Evolutionary conservation across 257 asterid genomes (phyloP).

Genomic region (Rauvolfia tetraphylla): DNA sequence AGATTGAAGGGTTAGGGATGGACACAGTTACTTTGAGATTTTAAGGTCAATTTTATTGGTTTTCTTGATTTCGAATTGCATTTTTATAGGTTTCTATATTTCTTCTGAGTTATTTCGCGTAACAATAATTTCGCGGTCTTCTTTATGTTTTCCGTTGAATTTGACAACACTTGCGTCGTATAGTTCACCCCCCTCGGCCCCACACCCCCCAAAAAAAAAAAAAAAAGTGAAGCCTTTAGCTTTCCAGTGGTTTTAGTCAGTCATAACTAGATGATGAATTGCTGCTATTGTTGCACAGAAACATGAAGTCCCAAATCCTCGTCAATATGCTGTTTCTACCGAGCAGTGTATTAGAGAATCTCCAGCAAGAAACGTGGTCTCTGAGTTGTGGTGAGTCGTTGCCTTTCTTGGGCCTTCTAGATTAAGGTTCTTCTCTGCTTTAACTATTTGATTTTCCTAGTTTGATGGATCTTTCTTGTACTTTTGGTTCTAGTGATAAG

Average conservation of each 20-base stretch:
- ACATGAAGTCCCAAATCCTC: constrained; percentile 41
- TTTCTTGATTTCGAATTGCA: not conserved
- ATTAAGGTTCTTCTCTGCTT: constrained; percentile 8
- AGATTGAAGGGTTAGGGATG: not conserved
- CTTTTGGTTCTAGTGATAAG: constrained; percentile 39
- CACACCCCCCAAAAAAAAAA: no score
- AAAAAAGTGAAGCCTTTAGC: not conserved
- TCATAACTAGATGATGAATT: not conserved
- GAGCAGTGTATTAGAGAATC: constrained; percentile 46
- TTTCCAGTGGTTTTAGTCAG: not conserved
- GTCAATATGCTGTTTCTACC: constrained; percentile 23
- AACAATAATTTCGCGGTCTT: not conserved
- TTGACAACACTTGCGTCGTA: not conserved
- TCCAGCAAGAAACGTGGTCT: constrained; percentile 29
- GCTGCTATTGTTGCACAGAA: constrained; percentile 42
- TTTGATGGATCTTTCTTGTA: constrained; percentile 6
- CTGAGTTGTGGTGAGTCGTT: constrained; percentile 48
- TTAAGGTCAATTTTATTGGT: not conserved
- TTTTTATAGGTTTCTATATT: not conserved
- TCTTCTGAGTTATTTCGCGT: not conserved
- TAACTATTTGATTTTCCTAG: not conserved
- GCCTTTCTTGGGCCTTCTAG: constrained; percentile 5
- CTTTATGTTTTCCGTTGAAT: not conserved
- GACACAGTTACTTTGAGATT: not conserved
- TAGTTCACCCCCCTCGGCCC: not conserved